These are phyloP conservation scores for Xylariaceae sp. DNA, from an alignment of 2,329 filamentous ascomycete genomes.

Conservation along the genomic window DNA sequence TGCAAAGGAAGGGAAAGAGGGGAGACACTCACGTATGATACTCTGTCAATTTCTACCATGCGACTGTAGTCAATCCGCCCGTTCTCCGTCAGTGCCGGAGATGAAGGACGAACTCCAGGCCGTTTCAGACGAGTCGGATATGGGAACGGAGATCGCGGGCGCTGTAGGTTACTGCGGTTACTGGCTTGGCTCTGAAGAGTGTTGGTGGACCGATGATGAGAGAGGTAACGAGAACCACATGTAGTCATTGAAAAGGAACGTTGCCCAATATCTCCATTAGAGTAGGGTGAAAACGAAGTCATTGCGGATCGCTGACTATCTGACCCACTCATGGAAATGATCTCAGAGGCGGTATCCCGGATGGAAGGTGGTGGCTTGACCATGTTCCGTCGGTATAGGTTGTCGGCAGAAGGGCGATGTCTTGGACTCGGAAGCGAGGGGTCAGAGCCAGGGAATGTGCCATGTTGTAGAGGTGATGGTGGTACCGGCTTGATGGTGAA, in stretches of 20 bases:
- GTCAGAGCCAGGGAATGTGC: conserved; percentile 28
- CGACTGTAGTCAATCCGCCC: conserved; percentile 47
- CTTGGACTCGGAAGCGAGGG: conserved; percentile 25
- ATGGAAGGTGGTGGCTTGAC: conserved; percentile 45
- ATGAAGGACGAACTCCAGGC: conserved; percentile 47
- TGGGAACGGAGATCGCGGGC: conserved; percentile 56
- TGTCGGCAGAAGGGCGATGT: conserved; percentile 31
- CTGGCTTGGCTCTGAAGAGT: conserved; percentile 47
- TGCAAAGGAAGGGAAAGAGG: background rate
- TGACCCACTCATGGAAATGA: conserved; percentile 52
- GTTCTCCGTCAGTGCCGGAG: conserved; percentile 46
- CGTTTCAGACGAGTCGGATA: conserved; percentile 56
- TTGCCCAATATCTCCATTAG: conserved; percentile 39
- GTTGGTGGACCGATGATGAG: conserved; percentile 44
- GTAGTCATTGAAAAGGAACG: conserved; percentile 55
- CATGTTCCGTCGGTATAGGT: conserved; percentile 36
- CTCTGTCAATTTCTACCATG: conserved; percentile 48
- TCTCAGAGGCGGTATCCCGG: conserved; percentile 51
- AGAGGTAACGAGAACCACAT: conserved; percentile 43
- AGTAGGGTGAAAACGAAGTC: conserved; percentile 40
- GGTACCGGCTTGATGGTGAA: conserved; percentile 50
- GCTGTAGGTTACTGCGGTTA: conserved; percentile 37
- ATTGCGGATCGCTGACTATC: conserved; percentile 43
- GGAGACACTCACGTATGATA: conserved; percentile 39
- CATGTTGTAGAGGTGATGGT: conserved; percentile 29